Evolutionary conservation across 768 basidiomycete genomes (phyloP), one percentile per base, ranked within the genome.

Genomic region (Termitomyces sp.): DNA sequence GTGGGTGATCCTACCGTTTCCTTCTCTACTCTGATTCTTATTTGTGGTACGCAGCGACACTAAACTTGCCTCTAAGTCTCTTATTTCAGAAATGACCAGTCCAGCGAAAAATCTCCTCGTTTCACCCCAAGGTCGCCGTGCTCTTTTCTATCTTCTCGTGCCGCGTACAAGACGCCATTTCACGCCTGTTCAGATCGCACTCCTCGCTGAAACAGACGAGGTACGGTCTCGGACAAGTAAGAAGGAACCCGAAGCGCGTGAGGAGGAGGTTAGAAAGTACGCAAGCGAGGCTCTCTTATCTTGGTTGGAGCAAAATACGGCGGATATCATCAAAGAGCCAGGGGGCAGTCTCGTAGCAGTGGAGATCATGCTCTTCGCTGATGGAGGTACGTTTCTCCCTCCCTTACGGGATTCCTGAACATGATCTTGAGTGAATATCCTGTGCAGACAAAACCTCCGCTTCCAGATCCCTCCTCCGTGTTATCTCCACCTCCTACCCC

Each of bases 91-190:
- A 54, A 86, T 95, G 51, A 82, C 80, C 22, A 68, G 77, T 0
- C 72, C 81, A 40, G 81, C 85, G 6, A 70, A 81, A 24, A 82
- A 80, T 13, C 75, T 94, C 6, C 82, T 83, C 63, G 64, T 72
- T 16, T 82, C 77, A 42, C 73, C 86, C 40, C 87, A 92, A 76
- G 94, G 94, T 38, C 86, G 94, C 43, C 83, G 93, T 9, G 81
- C 89, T 3, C 75, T 97, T 0, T 78, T 95, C 32, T 92, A 96
- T 71, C 86, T 92, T 56, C 75, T 98, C 48, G 79, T 87, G 1
- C 93, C 93, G 2, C 87, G 93, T 6, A 86, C 84, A n/a, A 79
- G 86, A 33, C 82, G 91, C 53, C 90, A 96, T 69, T 95, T 93
- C 67, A 94, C 91, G 1, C 92, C 94, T 1, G 83, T 90, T 0